Conservation (phyloP, 2,329 filamentous ascomycete genomes). For the Colletotrichum sp. region DNA sequence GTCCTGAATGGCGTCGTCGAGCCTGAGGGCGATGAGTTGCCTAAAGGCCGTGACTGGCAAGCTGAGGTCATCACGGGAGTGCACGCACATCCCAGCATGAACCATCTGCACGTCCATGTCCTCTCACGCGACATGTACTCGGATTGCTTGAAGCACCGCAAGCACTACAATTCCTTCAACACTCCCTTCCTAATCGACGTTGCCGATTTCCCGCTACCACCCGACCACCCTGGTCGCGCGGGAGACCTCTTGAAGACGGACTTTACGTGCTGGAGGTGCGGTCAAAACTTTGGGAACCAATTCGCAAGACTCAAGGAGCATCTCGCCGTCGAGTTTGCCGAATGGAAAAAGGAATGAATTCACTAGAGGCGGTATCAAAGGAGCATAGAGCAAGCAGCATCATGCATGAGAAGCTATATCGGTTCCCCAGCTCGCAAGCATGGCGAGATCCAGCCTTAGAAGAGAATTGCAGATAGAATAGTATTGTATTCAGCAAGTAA, state of each 20-base stretch:
- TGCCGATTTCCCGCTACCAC: constrained; percentile 77
- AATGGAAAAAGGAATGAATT: constrained; percentile 70
- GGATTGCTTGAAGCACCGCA: constrained; percentile 74
- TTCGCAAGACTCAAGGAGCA: constrained; percentile 80
- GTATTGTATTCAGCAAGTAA: constrained; percentile 10
- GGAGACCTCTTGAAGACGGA: constrained; percentile 66
- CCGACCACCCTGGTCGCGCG: constrained; percentile 57
- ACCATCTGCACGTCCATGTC: constrained; percentile 89
- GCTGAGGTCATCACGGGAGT: constrained; percentile 78
- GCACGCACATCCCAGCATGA: constrained; percentile 91
- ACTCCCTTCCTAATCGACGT: constrained; percentile 84
- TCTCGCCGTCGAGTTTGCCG: constrained; percentile 74
- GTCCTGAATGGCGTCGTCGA: constrained; percentile 66
- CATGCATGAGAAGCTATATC: background rate
- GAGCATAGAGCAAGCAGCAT: background rate
- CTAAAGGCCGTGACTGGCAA: constrained; percentile 78
- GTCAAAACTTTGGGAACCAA: constrained; percentile 72
- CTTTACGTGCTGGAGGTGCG: constrained; percentile 86
- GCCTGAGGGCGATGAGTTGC: constrained; percentile 54
- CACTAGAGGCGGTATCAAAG: constrained; percentile 21
- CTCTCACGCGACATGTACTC: constrained; percentile 81
- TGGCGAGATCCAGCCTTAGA: background rate
- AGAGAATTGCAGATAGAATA: background rate
- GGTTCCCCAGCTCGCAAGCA: background rate
- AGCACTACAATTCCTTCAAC: constrained; percentile 92